Evolutionary conservation across 257 asterid genomes (phyloP).

Genomic region (Solanum commersonii): DNA sequence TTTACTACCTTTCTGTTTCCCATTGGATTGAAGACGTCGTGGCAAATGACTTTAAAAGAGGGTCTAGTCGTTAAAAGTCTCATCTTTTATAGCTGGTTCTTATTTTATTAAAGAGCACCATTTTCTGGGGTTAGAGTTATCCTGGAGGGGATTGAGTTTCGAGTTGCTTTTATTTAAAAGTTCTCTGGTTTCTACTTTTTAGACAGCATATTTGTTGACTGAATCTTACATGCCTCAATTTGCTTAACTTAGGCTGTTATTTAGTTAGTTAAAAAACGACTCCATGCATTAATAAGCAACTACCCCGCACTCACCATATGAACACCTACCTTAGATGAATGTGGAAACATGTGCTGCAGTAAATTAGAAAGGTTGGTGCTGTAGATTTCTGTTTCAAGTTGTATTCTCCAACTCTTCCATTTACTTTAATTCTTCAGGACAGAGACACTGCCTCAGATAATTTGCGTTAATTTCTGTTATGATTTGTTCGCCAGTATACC

Average conservation of each 20-base stretch:
- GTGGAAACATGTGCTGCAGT: background rate
- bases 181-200: background rate
- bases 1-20: background rate
- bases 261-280: background rate
- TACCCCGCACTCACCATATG: background rate
- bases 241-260: background rate
- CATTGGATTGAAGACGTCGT: background rate
- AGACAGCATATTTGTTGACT: background rate
- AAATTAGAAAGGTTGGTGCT: background rate
- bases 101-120: background rate
- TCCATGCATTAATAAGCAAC: background rate
- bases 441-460: background rate
- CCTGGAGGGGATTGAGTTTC: background rate
- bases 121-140: background rate
- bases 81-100: background rate
- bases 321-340: background rate
- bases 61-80: background rate
- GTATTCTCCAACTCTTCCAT: background rate
- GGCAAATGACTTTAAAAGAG: background rate
- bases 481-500: background rate
- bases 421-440: background rate
- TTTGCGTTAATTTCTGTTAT: background rate
- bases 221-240: background rate
- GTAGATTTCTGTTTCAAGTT: background rate
- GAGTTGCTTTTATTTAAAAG: background rate